These are phyloP conservation scores for Cucumis hystrix DNA, from an alignment of 306 rosid genomes.

Conservation along the genomic window DNA sequence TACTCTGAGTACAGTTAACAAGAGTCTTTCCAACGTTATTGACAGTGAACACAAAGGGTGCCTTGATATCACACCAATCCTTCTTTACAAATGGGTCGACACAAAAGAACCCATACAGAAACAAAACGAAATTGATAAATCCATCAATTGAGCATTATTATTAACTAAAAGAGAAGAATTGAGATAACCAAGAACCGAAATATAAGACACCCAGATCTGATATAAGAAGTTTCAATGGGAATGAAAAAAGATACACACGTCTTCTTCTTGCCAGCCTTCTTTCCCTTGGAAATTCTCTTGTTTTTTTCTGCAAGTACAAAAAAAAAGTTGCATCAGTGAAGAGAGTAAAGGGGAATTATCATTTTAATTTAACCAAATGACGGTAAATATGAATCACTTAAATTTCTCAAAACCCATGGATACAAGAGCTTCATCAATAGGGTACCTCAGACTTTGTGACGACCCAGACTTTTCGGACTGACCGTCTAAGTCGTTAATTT, in stretches of 20 bases:
- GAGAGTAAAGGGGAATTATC: too few species aligned
- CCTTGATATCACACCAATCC: conserved; percentile 94
- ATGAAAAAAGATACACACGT: conserved; percentile 29
- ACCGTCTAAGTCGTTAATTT: too few species aligned
- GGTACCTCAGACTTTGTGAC: too few species aligned
- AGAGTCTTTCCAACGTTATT: conserved; percentile 83
- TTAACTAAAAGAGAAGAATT: not conserved
- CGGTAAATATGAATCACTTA: too few species aligned
- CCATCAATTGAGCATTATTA: not conserved
- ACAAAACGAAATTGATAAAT: not conserved
- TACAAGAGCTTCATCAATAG: too few species aligned
- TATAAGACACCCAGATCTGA: not conserved
- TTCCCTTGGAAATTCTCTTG: conserved; percentile 90
- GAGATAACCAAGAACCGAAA: not conserved
- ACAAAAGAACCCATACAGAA: conserved; percentile 12
- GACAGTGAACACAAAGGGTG: conserved; percentile 58
- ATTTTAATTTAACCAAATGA: too few species aligned
- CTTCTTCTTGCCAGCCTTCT: conserved; percentile 98
- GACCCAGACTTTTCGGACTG: too few species aligned
- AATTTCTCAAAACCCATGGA: too few species aligned
- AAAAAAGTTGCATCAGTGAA: not conserved
- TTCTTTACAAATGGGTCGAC: conserved; percentile 91
- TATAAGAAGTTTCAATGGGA: not conserved
- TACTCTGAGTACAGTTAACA: conserved; percentile 88
- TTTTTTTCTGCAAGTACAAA: conserved; percentile 41